Evolutionary conservation across 2,329 filamentous ascomycete genomes (phyloP), one percentile per base, ranked within the genome.

Genomic region (Colletotrichum phormii): DNA sequence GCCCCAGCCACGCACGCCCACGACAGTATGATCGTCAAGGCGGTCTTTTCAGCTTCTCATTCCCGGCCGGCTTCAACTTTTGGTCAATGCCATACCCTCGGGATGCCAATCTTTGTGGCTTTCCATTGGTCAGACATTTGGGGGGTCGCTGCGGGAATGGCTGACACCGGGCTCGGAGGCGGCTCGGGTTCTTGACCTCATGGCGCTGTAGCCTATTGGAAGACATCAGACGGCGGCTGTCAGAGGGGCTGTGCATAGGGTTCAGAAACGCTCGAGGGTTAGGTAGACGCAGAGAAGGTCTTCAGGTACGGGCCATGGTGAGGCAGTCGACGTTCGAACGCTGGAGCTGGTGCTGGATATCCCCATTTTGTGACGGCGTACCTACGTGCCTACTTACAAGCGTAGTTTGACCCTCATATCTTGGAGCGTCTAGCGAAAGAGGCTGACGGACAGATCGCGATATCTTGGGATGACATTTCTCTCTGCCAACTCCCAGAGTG

Each of bases 211-310:
- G 26, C 26, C 26, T 26, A 4, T 18, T 11, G 31, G 31, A 24
- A 58, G 53, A 72, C 70, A 72, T 72, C 70, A 70, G 70, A 72
- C 70, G 70, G 60, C 66, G 70, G 70, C 70, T 72, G 70, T 64
- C 70, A 70, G 70, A 64, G 53, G 35, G 37, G 57, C 22, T 42
- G 53, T 53, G 59, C 53, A 54, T 70, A 29, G 58, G 35, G 60
- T 70, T 64, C 54, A 42, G 37, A 42, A 18, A 60, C 46, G 55
- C 54, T 61, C 59, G 64, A 29, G 51, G 49, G 53, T n/a, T 33
- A 35, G 35, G 46, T 29, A 42, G 53, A 35, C 11, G 37, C 24
- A 49, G 24, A 54, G 51, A 13, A n/a, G 24, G n/a, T 24, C 18
- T 57, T 53, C 59, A 62, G 8, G 24, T 49, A 18, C 5, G 46